phyloP scores from a whole-genome alignment of 139 green algal species.

The Chlorella sp. region DNA sequence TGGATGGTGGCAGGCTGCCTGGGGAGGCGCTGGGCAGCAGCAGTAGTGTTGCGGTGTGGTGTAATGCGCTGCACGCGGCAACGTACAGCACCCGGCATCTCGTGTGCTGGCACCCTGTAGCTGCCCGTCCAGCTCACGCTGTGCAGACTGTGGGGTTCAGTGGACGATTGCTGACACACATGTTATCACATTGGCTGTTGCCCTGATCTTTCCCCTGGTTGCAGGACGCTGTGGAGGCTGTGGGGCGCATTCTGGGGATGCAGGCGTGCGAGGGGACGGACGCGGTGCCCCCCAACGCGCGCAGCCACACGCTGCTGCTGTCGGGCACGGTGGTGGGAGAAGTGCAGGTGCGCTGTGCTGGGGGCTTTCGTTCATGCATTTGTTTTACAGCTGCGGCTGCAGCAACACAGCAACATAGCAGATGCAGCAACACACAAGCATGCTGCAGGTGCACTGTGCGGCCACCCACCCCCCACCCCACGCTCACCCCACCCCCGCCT shows the following conservation, averaged over 20 bases:
- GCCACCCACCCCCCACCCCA: background rate
- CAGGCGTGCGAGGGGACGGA: slow-evolving; percentile 94
- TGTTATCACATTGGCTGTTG: background rate
- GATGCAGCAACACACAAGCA: no score
- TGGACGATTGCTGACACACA: no score
- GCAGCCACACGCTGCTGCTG: slow-evolving; percentile 91
- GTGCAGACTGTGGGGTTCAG: no score
- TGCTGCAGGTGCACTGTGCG: slow-evolving; percentile 26
- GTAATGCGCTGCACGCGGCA: no score
- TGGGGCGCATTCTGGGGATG: slow-evolving; percentile 92
- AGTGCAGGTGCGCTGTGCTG: slow-evolving; percentile 28
- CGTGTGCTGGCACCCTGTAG: no score
- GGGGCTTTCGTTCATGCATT: no score
- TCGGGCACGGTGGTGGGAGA: slow-evolving; percentile 84
- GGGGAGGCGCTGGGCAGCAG: no score
- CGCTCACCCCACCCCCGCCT: background rate
- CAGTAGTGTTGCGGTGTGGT: no score
- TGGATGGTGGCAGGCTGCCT: no score
- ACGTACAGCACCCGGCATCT: no score
- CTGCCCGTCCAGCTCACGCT: no score
- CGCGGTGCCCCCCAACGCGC: slow-evolving; percentile 91
- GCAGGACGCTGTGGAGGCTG: slow-evolving; percentile 92
- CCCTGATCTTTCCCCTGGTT: background rate
- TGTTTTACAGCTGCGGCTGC: background rate
- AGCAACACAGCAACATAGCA: no score